A percentile compares a stretch with the other conserved stretches of the same genome.
These are phyloP conservation scores for Terana coerulea DNA, from an alignment of 768 basidiomycete genomes.

Conservation along the genomic window DNA sequence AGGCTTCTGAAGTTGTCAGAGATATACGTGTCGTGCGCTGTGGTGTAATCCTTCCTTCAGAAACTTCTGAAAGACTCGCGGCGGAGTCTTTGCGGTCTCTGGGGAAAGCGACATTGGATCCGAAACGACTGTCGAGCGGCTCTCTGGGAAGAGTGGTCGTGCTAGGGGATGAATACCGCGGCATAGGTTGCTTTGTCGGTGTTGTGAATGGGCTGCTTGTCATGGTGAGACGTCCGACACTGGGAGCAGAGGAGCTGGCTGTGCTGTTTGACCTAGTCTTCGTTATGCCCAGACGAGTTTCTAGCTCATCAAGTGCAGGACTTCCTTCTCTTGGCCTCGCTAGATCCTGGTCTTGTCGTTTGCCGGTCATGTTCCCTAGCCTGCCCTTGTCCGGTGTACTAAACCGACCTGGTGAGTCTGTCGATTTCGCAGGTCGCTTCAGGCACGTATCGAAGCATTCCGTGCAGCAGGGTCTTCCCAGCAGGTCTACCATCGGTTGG, in stretches of 20 bases:
- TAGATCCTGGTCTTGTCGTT: constrained; percentile 28
- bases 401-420: constrained; percentile 2
- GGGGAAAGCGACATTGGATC: too few species aligned
- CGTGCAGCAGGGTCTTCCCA: constrained; percentile 73
- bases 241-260: constrained; percentile 10
- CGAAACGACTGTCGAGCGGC: too few species aligned
- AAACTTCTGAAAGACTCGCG: too few species aligned
- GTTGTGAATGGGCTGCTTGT: neutral
- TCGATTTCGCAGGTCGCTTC: constrained; percentile 39
- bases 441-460: constrained; percentile 81
- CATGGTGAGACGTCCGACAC: constrained; percentile 1
- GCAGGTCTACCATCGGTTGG: constrained; percentile 76
- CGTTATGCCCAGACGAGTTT: constrained; percentile 27
- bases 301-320: constrained; percentile 32
- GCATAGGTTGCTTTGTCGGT: neutral
- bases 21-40: too few species aligned
- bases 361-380: constrained; percentile 40
- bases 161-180: neutral
- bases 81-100: too few species aligned
- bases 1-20: too few species aligned
- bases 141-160: too few species aligned
- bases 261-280: constrained; percentile 24
- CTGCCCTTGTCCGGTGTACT: constrained; percentile 11
- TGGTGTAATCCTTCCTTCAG: too few species aligned
- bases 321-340: constrained; percentile 25